A percentile compares a stretch with the other conserved stretches of the same genome.
Conservation (phyloP, 257 asterid genomes). For the Sherardia arvensis region DNA sequence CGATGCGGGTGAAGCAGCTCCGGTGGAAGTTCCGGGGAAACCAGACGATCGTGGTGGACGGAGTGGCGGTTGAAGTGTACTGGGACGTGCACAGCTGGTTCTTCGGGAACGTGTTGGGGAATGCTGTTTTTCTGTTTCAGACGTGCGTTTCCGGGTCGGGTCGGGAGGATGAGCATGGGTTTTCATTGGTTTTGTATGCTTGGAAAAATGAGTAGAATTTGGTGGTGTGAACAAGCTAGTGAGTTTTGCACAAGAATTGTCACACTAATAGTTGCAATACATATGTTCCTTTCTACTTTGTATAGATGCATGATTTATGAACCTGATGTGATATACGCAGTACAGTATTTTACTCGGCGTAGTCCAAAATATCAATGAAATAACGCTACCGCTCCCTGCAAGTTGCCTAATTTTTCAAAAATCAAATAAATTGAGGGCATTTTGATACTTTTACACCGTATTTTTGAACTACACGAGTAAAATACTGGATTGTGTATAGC, state of each 20-base stretch:
- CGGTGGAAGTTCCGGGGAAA: conserved; percentile 74
- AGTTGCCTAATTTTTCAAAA: too few species aligned
- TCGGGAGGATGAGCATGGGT: conserved; percentile 13
- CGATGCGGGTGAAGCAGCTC: conserved; percentile 39
- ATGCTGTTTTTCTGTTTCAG: conserved; percentile 59
- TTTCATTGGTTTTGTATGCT: conserved; percentile 57
- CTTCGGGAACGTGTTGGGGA: conserved; percentile 32
- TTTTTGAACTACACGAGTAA: too few species aligned
- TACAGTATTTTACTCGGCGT: too few species aligned
- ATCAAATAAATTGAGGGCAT: too few species aligned
- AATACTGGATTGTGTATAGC: too few species aligned
- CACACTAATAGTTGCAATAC: too few species aligned
- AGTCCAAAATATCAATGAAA: too few species aligned
- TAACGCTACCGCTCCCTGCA: too few species aligned
- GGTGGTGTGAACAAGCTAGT: neutral
- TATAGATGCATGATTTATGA: too few species aligned
- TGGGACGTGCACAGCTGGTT: conserved; percentile 83
- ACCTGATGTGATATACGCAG: too few species aligned
- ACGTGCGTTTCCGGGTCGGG: conserved; percentile 15
- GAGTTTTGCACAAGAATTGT: neutral
- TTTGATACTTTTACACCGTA: too few species aligned
- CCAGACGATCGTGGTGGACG: conserved; percentile 48
- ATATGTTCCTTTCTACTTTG: too few species aligned
- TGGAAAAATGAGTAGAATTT: conserved; percentile 33
- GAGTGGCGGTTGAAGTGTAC: conserved; percentile 45